Base-by-base conservation (phyloP, 805 yeast genomes). In the Barnettozyma sp. region DNA sequence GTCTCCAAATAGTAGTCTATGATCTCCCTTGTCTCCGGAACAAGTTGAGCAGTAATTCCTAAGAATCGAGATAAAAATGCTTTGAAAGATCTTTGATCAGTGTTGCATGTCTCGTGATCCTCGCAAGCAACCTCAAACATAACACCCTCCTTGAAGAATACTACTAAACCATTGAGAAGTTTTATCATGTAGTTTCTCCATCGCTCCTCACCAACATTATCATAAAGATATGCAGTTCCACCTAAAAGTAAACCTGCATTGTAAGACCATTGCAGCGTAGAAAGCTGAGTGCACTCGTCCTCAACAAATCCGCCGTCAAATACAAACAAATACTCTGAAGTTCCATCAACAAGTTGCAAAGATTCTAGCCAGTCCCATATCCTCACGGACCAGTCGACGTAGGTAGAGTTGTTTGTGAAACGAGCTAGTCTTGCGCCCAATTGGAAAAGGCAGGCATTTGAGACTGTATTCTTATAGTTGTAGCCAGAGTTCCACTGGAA, bases 401-500 rank as follows among this genome's bases (percentile, higher is more conserved):
- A 88, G 1, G 86, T 65, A 22, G 68, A 70, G 60, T 88, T 86
- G 24, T 72, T 72, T 2, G 94, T 82, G 59, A 76, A 88, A 48
- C 95, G 68, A 3, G 92, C 92, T 46, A 88, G 68, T 44, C 97
- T 70, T 1, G 96, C 92, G 13, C 83, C 94, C 26, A 88, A 56
- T 48, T 85, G 86, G 72, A 88, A 87, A 37, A 88, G 65, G 33
- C 88, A 83, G 19, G 94, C 97, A 58, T 85, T 88, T n/a, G 94
- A 71, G 40, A 88, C 85, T 24, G 95, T 66, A 58, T 90, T 90
- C 59, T 90, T 90, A 61, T 90, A 90, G 58, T 84, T 82, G 57
- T 87, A 90, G 43, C 97, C 98, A 6, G 85, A 70, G 57, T 90
- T 90, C 95, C 95, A 88, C 39, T 79, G 70, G 64, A 80, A 90